These are phyloP conservation scores for Leishmania tarentolae DNA, from an alignment of 208 protist species.

Conservation along the genomic window DNA sequence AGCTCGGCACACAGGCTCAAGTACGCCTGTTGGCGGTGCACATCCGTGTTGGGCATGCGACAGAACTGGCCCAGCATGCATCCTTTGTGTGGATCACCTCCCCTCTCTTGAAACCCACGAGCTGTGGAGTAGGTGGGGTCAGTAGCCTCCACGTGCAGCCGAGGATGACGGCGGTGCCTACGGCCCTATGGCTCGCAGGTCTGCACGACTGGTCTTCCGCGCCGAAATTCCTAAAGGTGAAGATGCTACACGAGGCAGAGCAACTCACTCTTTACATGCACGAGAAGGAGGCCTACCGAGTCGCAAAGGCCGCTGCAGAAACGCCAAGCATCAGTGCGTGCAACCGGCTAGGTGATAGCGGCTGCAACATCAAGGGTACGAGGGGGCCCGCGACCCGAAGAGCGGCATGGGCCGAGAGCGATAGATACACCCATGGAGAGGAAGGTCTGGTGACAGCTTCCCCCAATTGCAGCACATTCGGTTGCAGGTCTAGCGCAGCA, in stretches of 20 bases:
- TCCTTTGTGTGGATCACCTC: constrained; percentile 30
- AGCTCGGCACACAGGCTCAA: constrained; percentile 11
- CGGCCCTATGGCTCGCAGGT: constrained; percentile 12
- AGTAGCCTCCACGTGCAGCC: not conserved
- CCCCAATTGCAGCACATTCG: not conserved
- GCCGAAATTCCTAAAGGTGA: constrained; percentile 23
- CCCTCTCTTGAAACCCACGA: not conserved
- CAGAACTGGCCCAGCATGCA: constrained; percentile 3
- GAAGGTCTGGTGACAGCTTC: not conserved
- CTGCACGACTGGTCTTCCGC: constrained; percentile 14
- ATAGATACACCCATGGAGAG: not conserved
- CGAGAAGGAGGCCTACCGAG: not conserved
- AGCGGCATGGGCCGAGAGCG: not conserved
- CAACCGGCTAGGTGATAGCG: not conserved
- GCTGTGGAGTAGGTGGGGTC: not conserved
- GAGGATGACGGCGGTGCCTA: constrained; percentile 2
- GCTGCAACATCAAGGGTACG: not conserved
- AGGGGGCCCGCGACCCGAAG: not conserved
- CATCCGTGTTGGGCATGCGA: not conserved
- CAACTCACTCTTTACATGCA: not conserved
- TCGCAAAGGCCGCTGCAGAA: not conserved
- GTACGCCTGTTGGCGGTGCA: constrained; percentile 25
- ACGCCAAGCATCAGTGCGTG: too few species aligned
- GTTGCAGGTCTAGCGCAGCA: constrained; percentile 7
- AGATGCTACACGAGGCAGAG: constrained; percentile 26